These are phyloP conservation scores for Citrus sinensis DNA, from an alignment of 345 rosid genomes.

Conservation along the genomic window DVS_A1.0 CM039164.1:15020501-15021000, in stretches of 20 bases:
- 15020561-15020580: no score
- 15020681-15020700: background rate
- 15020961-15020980: background rate
- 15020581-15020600: no score
- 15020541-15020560: no score
- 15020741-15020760: background rate
- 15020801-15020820: no score
- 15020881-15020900: background rate
- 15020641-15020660: background rate
- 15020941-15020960: background rate
- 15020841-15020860: background rate
- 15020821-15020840: no score
- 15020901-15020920: constrained; percentile 5
- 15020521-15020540: no score
- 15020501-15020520: no score
- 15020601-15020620: background rate
- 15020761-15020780: no score
- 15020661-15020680: background rate
- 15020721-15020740: no score
- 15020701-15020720: background rate
- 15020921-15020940: background rate
- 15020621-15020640: background rate
- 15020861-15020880: background rate
- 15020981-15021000: background rate
- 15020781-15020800: no score